Evolutionary conservation across 345 rosid species (phyloP).

Genomic region (Trapa bicornis): DNA sequence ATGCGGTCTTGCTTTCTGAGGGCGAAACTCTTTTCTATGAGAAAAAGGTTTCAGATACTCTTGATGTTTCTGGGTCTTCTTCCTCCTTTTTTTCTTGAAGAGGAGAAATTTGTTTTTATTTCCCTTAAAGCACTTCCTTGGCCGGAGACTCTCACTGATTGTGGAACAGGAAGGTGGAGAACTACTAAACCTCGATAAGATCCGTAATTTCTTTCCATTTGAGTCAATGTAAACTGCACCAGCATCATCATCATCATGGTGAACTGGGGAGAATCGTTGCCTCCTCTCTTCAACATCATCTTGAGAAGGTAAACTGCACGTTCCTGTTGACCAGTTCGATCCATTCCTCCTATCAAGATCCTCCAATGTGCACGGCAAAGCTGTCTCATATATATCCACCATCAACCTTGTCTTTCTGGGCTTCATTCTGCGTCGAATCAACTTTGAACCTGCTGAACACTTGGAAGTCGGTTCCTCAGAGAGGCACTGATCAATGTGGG

Average conservation of each 20-base stretch:
- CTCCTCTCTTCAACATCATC: conserved; percentile 27
- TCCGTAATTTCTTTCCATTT: conserved; percentile 71
- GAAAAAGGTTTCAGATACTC: conserved; percentile 43
- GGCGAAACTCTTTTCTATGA: conserved; percentile 33
- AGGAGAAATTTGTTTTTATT: conserved; percentile 30
- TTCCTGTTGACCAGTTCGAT: conserved; percentile 39
- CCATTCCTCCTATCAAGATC: conserved; percentile 91
- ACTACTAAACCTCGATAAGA: conserved; percentile 55
- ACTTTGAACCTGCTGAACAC: conserved; percentile 50
- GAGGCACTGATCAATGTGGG: conserved; percentile 97
- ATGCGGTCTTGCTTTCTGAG: conserved; percentile 17
- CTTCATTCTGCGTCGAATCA: conserved; percentile 58
- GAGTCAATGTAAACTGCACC: conserved; percentile 89
- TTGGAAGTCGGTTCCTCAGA: conserved; percentile 53
- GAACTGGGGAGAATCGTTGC: conserved; percentile 20
- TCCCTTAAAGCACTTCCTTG: conserved; percentile 25
- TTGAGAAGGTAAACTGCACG: conserved; percentile 27
- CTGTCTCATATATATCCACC: conserved; percentile 71
- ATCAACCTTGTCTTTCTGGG: conserved; percentile 61
- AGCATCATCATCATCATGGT: conserved; percentile 31
- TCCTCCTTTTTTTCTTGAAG: conserved; percentile 29
- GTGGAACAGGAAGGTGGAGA: conserved; percentile 10
- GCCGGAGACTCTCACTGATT: conserved; percentile 24
- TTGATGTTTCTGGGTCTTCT: conserved; percentile 26
- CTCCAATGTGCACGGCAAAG: conserved; percentile 57